Percentiles rank a stretch among this genome's conserved stretches.
These are phyloP conservation scores for Cordyceps militaris DNA, from an alignment of 2,329 filamentous ascomycete species.

Conservation along the genomic window DNA sequence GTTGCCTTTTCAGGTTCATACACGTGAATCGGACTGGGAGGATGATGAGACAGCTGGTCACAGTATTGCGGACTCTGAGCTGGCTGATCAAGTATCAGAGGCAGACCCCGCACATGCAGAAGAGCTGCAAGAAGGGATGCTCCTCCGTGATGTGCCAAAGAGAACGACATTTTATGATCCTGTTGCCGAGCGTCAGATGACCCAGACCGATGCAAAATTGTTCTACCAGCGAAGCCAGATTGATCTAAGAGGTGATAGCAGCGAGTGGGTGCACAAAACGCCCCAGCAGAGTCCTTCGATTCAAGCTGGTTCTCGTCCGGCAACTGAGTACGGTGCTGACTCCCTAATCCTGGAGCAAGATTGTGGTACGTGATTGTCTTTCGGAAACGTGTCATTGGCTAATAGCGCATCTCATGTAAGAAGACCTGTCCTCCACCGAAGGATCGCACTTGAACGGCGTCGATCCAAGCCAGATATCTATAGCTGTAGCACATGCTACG, in stretches of 20 bases:
- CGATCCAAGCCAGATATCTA: neutral
- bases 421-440: neutral
- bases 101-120: slow-evolving; percentile 21
- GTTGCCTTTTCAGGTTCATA: slow-evolving; percentile 16
- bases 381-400: slow-evolving; percentile 31
- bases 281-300: slow-evolving; percentile 42
- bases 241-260: slow-evolving; percentile 38
- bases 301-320: slow-evolving; percentile 26
- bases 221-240: slow-evolving; percentile 88
- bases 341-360: slow-evolving; percentile 27
- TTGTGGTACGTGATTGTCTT: slow-evolving; percentile 18
- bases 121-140: slow-evolving; percentile 47
- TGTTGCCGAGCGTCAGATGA: slow-evolving; percentile 88
- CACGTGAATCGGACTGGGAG: slow-evolving; percentile 17
- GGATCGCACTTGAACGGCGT: neutral
- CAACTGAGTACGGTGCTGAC: slow-evolving; percentile 31
- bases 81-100: slow-evolving; percentile 17
- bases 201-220: slow-evolving; percentile 86
- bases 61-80: slow-evolving; percentile 16
- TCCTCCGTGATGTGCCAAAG: slow-evolving; percentile 52
- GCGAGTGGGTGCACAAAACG: slow-evolving; percentile 34
- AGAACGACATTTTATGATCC: slow-evolving; percentile 90
- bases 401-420: neutral
- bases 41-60: slow-evolving; percentile 14
- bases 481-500: neutral